Evolutionary conservation across 495 filamentous ascomycete species (phyloP), one percentile per base, ranked within the genome.

Genomic region (Penicillium angulare): DNA sequence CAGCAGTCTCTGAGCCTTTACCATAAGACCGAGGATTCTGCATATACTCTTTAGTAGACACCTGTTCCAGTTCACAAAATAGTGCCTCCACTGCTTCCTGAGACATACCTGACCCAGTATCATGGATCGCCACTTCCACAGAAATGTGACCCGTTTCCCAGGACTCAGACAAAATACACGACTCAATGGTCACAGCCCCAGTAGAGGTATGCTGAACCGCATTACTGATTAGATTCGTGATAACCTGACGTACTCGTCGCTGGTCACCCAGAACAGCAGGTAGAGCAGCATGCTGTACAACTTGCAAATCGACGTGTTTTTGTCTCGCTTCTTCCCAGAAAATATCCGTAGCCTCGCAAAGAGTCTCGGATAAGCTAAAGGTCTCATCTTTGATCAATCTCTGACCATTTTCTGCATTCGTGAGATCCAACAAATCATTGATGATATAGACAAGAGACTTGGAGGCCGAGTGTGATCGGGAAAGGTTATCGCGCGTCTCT

Each of bases 391-490:
- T 90, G 57, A 90, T 79, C 21, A 95, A 66, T 3, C 81, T 75
- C 33, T 84, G 80, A 1, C 91, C 91, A 60, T 88, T 85, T 61
- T 95, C 91, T 5, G 85, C 83, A 64, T 92, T 91, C 8, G 90
- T 95, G 17, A 96, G 79, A 63, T 96, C 90, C 2, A 96, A 75
- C 3, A 96, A 78, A 58, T 96, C 90, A 55, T 96, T 96, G 62
- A 96, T 95, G 13, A 95, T 90, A 65, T 91, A 95, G 15, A 96
- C 89, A 12, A 95, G 71, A 3, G 88, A 93, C 66, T 92, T 95
- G 1, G 90, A 96, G 10, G 90, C 91, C 8, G 90, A 92, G 59
- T 96, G 90, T 5, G 91, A 95, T 48, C 80, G 83, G 1, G 88
- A 80, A 8, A 96, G 76, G 55, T 92, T 92, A 15, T 95, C 90